A percentile compares a stretch with the other conserved stretches of the same genome.
These are phyloP conservation scores for Epichloe elymi DNA, from an alignment of 2,329 filamentous ascomycete genomes.

Conservation along the genomic window DNA sequence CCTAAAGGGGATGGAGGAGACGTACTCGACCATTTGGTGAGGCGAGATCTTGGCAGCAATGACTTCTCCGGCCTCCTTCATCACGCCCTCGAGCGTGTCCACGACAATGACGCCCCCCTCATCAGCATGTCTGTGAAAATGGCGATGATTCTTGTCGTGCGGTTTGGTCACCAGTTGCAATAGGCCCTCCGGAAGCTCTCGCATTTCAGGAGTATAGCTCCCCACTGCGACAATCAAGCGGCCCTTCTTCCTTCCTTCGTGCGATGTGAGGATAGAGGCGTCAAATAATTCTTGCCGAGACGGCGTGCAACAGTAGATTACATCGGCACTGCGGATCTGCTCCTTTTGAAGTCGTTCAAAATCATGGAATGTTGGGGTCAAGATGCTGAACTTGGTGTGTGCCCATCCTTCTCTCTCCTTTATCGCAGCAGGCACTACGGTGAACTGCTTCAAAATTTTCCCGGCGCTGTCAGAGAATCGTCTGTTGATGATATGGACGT, in stretches of 20 bases:
- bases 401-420: slow-evolving; percentile 49
- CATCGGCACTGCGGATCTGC: slow-evolving; percentile 58
- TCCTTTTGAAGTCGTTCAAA: slow-evolving; percentile 53
- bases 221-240: slow-evolving; percentile 62
- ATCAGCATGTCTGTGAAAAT: slow-evolving; percentile 53
- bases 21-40: slow-evolving; percentile 66
- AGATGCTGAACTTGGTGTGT: slow-evolving; percentile 51
- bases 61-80: slow-evolving; percentile 78
- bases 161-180: slow-evolving; percentile 46
- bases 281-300: slow-evolving; percentile 65
- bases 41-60: slow-evolving; percentile 63
- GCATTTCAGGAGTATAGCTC: slow-evolving; percentile 58
- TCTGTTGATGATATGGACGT: slow-evolving; percentile 74
- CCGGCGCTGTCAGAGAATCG: slow-evolving; percentile 47
- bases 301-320: slow-evolving; percentile 83
- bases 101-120: slow-evolving; percentile 57
- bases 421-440: slow-evolving; percentile 25
- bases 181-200: slow-evolving; percentile 68
- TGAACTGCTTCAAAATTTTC: slow-evolving; percentile 35
- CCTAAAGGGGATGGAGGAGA: slow-evolving; percentile 5
- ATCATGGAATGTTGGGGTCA: slow-evolving; percentile 60
- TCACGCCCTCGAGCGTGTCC: slow-evolving; percentile 63
- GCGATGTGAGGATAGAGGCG: slow-evolving; percentile 53
- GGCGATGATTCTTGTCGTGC: slow-evolving; percentile 33
- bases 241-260: slow-evolving; percentile 56